Conservation (phyloP, 495 filamentous ascomycete genomes). For the Aspergillus olivimuriae region DNA sequence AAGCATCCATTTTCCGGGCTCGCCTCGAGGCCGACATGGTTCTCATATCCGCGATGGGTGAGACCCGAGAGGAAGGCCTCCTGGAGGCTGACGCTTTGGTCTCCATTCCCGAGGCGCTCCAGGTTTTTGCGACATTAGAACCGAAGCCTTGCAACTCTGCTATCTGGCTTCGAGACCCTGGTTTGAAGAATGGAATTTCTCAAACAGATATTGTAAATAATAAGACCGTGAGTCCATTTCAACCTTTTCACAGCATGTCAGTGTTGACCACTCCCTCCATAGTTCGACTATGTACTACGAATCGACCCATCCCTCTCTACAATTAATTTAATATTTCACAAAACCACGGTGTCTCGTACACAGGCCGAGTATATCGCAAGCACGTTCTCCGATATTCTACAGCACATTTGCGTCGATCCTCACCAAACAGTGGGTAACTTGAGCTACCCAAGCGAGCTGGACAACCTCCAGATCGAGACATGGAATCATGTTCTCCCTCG, state of each 20-base stretch:
- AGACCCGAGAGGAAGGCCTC: slow-evolving; percentile 7
- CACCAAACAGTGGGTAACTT: slow-evolving; percentile 7
- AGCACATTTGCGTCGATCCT: slow-evolving; percentile 10
- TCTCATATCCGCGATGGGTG: slow-evolving; percentile 5
- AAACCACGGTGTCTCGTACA: slow-evolving; percentile 14
- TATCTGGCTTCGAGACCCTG: slow-evolving; percentile 11
- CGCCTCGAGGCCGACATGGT: slow-evolving; percentile 7
- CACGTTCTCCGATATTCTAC: slow-evolving; percentile 24
- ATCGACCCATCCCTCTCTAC: slow-evolving; percentile 8
- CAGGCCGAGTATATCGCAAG: slow-evolving; percentile 20
- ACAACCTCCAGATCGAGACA: slow-evolving; percentile 12
- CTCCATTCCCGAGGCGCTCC: slow-evolving; percentile 8
- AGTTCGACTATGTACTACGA: slow-evolving; percentile 12
- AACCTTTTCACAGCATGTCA: not conserved
- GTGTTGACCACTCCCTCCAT: not conserved
- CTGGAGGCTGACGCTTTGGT: slow-evolving; percentile 7
- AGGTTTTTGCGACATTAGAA: slow-evolving; percentile 10
- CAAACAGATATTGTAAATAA: slow-evolving; percentile 6
- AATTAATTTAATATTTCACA: slow-evolving; percentile 24
- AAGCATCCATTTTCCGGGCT: slow-evolving; percentile 6
- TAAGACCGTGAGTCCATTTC: slow-evolving; percentile 6
- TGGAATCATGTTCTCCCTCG: slow-evolving; percentile 19
- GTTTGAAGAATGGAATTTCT: slow-evolving; percentile 5
- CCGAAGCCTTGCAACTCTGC: slow-evolving; percentile 13
- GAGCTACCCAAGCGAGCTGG: slow-evolving; percentile 9